A percentile compares a stretch with the other conserved stretches of the same genome.
phyloP scores from a whole-genome alignment of 345 rosid genomes.

The Pistacia integerrima region DNA sequence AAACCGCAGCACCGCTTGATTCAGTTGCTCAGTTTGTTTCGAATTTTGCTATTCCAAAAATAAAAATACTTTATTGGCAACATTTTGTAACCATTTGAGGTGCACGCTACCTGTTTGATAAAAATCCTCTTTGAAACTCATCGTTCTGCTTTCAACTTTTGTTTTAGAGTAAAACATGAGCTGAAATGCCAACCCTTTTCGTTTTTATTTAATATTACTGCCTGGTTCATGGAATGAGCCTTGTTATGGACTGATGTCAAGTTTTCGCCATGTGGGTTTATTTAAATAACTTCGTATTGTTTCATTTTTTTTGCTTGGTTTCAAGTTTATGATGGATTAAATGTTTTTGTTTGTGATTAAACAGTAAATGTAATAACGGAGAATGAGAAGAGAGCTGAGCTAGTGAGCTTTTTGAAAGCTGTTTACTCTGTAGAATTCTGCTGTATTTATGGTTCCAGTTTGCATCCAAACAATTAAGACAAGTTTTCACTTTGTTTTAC shows the following conservation, averaged over 20 bases:
- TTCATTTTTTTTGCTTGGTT: background rate
- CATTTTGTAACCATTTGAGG: background rate
- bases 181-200: background rate
- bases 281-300: background rate
- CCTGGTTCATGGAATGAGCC: background rate
- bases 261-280: background rate
- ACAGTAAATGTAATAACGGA: conserved; percentile 33
- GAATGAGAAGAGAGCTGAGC: conserved; percentile 41
- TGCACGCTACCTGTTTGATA: conserved; percentile 1
- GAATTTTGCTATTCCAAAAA: background rate
- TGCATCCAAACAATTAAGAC: conserved; percentile 72
- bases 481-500: conserved; percentile 42
- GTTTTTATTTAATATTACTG: background rate
- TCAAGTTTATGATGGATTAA: too few relatives aligned
- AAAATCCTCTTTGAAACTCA: background rate
- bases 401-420: conserved; percentile 51
- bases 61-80: background rate
- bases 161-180: too few relatives aligned
- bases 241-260: background rate
- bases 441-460: conserved; percentile 82
- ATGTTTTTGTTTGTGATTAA: too few relatives aligned
- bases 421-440: conserved; percentile 82
- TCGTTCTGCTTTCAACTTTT: background rate
- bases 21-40: background rate
- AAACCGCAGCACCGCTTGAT: too few relatives aligned